Evolutionary conservation across 2,329 filamentous ascomycete genomes (phyloP).

Genomic region (Chrysoporthe cubensis): DNA sequence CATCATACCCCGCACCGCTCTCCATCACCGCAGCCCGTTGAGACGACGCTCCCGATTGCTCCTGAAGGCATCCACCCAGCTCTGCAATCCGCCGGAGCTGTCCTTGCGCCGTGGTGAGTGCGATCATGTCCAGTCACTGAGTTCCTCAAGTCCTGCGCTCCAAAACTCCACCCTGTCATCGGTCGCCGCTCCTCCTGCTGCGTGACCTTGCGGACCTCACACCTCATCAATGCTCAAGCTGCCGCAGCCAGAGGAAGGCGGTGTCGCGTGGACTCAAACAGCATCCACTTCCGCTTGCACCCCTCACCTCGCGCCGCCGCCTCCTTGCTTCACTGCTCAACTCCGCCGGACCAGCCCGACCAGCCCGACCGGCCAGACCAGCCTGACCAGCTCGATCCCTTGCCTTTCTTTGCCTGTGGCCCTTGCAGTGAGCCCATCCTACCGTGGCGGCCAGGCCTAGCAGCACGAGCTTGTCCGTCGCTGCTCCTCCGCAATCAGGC

Average conservation of each 20-base stretch:
- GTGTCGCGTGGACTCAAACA: constrained; percentile 24
- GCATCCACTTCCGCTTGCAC: constrained; percentile 6
- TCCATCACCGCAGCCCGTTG: constrained; percentile 1
- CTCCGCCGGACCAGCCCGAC: constrained; percentile 10
- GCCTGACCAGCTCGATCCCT: constrained; percentile 9
- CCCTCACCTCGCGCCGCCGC: constrained; percentile 7
- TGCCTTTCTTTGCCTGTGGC: constrained; percentile 2
- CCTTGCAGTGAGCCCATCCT: constrained; percentile 8
- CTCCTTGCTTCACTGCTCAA: constrained; percentile 3
- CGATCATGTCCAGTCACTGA: background rate
- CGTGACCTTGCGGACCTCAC: constrained; percentile 7
- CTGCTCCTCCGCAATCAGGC: constrained; percentile 17
- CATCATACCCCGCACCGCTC: constrained; percentile 12
- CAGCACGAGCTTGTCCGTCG: constrained; percentile 26
- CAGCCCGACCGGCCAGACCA: constrained; percentile 9
- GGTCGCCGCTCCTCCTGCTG: background rate
- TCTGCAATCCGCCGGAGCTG: background rate
- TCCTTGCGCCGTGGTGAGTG: constrained; percentile 1
- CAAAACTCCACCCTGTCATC: constrained; percentile 4
- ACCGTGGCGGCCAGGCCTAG: constrained; percentile 24
- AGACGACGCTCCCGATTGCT: background rate
- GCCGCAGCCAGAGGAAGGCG: constrained; percentile 12
- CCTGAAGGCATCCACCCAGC: background rate
- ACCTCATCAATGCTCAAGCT: constrained; percentile 5
- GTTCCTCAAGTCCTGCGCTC: background rate